Evolutionary conservation across 257 asterid species (phyloP).

Genomic region (Dorcoceras hygrometricum): DNA sequence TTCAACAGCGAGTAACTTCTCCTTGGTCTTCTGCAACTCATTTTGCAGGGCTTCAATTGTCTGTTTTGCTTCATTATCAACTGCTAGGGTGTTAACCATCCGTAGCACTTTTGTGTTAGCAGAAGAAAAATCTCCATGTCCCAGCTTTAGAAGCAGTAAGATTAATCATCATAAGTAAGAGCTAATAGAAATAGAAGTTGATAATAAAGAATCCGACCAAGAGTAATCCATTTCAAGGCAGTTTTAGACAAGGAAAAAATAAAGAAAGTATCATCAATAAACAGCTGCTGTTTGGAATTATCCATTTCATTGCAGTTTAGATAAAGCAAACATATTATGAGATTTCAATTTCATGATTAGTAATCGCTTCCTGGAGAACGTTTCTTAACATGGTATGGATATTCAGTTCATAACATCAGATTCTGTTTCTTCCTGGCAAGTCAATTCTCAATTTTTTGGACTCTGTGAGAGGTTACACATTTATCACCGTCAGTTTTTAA

Average conservation of each 20-base stretch:
- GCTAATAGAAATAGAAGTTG: neutral
- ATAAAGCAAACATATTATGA: neutral
- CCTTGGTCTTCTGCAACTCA: slow-evolving; percentile 90
- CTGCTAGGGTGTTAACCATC: slow-evolving; percentile 91
- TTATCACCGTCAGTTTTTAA: slow-evolving; percentile 12
- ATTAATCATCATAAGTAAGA: slow-evolving; percentile 17
- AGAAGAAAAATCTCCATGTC: slow-evolving; percentile 94
- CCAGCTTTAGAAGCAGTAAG: slow-evolving; percentile 57
- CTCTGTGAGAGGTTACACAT: slow-evolving; percentile 13
- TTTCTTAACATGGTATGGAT: neutral
- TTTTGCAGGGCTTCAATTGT: slow-evolving; percentile 93
- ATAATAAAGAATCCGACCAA: neutral
- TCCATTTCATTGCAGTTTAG: neutral
- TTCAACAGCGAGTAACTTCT: slow-evolving; percentile 86
- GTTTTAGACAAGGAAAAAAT: neutral
- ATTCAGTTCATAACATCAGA: slow-evolving; percentile 5
- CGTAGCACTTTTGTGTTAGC: slow-evolving; percentile 90
- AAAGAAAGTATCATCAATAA: neutral
- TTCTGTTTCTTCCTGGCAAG: slow-evolving; percentile 3
- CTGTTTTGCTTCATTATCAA: slow-evolving; percentile 87
- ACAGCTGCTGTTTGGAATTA: neutral
- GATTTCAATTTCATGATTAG: neutral
- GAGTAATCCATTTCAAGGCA: neutral
- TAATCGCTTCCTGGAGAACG: neutral
- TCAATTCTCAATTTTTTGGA: slow-evolving; percentile 16